Base-by-base conservation (phyloP, 129 eudicot genomes). In the Rutidosis leptorrhynchoides region DNA sequence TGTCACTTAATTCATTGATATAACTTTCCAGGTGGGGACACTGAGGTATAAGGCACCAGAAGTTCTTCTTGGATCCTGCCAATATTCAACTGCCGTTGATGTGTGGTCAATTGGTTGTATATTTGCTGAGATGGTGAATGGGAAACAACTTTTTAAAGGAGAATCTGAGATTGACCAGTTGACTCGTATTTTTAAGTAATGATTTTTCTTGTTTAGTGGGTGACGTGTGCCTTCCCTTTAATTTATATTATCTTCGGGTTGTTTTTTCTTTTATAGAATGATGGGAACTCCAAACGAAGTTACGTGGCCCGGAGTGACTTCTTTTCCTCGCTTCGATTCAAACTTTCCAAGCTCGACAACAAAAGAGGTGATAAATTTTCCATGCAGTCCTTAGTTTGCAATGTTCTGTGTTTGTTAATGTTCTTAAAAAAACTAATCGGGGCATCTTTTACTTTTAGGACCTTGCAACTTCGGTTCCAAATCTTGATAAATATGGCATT, bases 81-180 rank as follows among this genome's bases (percentile, higher is more conserved):
- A n/a, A n/a, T n/a, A n/a, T 71, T 88, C 87, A 25, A 83, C 95
- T 57, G 83, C 95, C n/a, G 98, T 88, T 59, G 98, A 92, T 79
- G 76, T 92, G 74, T 92, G 98, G 98, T 88, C 96, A 26, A 86
- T 92, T 46, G 98, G 98, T 62, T 92, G 98, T 65, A 92, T 88
- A 70, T 92, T 92, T 83, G 98, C 98, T 80, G 89, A 88, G 71
- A 92, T 92, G 98, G 95, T 85, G 74, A 92, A 83, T 60, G 87
- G 76, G 65, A 68, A 49, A 29, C 95, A 95, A 30, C 79, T 92
- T 78, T 92, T 92, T 82, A 91, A 87, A 12, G 98, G 98, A 27
- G 95, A 88, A 67, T 82, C 96, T 66, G 96, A 88, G 72, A 88
- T 85, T 67, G 91, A 83, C 65, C 85, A 92, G 71, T 70, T 92